A percentile compares a stretch with the other conserved stretches of the same genome.
phyloP scores from a whole-genome alignment of 148 eudicot species.

The Euryodendron excelsum region DNA sequence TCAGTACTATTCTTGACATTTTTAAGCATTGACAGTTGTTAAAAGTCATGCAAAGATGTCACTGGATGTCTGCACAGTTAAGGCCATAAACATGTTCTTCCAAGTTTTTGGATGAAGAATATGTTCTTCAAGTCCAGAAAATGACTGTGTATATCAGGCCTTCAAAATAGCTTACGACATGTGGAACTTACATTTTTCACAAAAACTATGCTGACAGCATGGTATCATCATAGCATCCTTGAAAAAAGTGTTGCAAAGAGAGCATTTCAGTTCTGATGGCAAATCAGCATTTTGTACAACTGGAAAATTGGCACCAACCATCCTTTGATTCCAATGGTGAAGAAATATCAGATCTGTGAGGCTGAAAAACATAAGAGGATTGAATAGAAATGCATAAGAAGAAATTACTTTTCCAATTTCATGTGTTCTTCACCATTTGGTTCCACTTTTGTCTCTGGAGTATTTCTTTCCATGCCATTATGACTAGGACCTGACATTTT shows the following conservation, averaged over 20 bases:
- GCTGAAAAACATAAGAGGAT: not conserved
- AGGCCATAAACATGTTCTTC: not conserved
- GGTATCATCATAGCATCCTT: constrained; percentile 93
- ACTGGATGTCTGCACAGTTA: not conserved
- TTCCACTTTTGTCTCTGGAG: constrained; percentile 21
- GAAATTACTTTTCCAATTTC: constrained; percentile 39
- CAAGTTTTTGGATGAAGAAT: too few species aligned
- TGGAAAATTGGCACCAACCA: constrained; percentile 16
- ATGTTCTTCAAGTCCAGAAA: not conserved
- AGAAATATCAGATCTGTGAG: not conserved
- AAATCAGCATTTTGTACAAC: constrained; percentile 34
- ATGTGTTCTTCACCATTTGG: constrained; percentile 29
- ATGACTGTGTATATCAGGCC: not conserved
- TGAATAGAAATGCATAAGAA: not conserved
- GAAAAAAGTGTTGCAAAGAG: constrained; percentile 52
- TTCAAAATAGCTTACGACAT: not conserved
- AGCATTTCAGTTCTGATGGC: constrained; percentile 63
- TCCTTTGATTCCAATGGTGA: constrained; percentile 4
- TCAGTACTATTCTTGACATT: not conserved
- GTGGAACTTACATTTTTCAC: constrained; percentile 56
- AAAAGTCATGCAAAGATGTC: not conserved
- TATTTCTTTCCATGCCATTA: constrained; percentile 32
- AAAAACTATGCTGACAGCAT: constrained; percentile 80
- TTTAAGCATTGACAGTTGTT: not conserved
- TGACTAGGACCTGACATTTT: constrained; percentile 34